phyloP scores from a whole-genome alignment of 495 filamentous ascomycete species.

The Articulospora tetracladia region DNA sequence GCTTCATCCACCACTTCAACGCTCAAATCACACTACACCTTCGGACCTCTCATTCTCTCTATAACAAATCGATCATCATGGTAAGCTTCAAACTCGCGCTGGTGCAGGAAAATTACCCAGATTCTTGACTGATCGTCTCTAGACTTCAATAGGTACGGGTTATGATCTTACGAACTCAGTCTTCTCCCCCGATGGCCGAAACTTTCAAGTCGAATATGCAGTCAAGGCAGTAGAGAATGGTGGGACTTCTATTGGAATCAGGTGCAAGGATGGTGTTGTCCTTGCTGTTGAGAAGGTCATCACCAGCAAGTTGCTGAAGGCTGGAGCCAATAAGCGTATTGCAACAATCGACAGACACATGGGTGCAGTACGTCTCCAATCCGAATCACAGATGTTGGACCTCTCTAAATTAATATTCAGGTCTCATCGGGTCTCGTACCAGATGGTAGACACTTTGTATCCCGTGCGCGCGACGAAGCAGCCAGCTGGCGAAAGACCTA shows the following conservation, averaged over 20 bases:
- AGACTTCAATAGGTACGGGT: conserved; percentile 99
- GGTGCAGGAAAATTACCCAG: not conserved
- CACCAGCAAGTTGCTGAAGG: conserved; percentile 90
- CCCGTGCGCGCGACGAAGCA: conserved; percentile 91
- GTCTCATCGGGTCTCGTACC: conserved; percentile 91
- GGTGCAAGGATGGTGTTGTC: conserved; percentile 96
- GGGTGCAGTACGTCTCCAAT: conserved; percentile 67
- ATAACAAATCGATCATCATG: conserved; percentile 19
- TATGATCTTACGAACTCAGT: conserved; percentile 99
- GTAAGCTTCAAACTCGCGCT: conserved; percentile 23
- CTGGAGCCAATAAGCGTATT: conserved; percentile 92
- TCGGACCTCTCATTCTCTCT: conserved; percentile 4
- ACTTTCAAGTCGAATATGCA: conserved; percentile 99
- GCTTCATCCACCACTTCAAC: conserved; percentile 15
- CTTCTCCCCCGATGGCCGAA: conserved; percentile 97
- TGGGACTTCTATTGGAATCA: conserved; percentile 92
- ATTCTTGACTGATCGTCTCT: conserved; percentile 11
- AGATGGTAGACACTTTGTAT: conserved; percentile 92
- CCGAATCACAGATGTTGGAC: not conserved
- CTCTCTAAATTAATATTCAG: conserved; percentile 38
- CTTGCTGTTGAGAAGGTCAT: conserved; percentile 96
- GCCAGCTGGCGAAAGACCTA: conserved; percentile 80
- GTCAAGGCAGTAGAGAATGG: conserved; percentile 98
- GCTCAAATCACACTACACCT: conserved; percentile 6
- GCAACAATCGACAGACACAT: conserved; percentile 90